Percentiles rank a stretch among this genome's conserved stretches.
phyloP scores from a whole-genome alignment of 2,329 filamentous ascomycete species.

The Chrysoporthe puriensis region DNA sequence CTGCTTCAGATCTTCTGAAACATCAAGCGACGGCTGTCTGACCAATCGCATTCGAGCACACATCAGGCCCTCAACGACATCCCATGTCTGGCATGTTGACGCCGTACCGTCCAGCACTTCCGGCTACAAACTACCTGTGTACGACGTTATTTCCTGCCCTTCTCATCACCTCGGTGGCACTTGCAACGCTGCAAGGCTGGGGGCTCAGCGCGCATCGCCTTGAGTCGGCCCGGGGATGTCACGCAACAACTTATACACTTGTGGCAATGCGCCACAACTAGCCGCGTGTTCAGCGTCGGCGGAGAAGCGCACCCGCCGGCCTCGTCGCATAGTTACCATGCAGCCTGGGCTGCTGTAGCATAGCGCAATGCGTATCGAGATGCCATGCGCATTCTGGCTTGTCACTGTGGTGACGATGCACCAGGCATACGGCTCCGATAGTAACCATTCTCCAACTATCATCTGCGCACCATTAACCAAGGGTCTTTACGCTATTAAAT shows the following conservation, averaged over 20 bases:
- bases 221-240: background rate
- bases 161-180: background rate
- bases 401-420: background rate
- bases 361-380: background rate
- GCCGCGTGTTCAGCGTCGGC: conserved; percentile 14
- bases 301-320: conserved; percentile 2
- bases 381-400: background rate
- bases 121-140: background rate
- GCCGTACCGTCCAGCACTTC: conserved; percentile 7
- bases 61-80: conserved; percentile 15
- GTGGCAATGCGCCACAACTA: conserved; percentile 15
- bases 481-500: background rate
- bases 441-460: background rate
- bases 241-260: background rate
- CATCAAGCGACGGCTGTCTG: conserved; percentile 19
- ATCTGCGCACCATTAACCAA: background rate
- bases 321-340: background rate
- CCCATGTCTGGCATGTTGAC: conserved; percentile 17
- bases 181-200: background rate
- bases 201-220: conserved; percentile 1
- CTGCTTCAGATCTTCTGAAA: conserved; percentile 30
- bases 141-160: background rate
- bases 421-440: background rate
- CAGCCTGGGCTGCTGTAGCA: conserved; percentile 3
- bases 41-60: conserved; percentile 19